phyloP scores from a whole-genome alignment of 2,329 filamentous ascomycete genomes.

The Aureobasidium sp. region DNA sequence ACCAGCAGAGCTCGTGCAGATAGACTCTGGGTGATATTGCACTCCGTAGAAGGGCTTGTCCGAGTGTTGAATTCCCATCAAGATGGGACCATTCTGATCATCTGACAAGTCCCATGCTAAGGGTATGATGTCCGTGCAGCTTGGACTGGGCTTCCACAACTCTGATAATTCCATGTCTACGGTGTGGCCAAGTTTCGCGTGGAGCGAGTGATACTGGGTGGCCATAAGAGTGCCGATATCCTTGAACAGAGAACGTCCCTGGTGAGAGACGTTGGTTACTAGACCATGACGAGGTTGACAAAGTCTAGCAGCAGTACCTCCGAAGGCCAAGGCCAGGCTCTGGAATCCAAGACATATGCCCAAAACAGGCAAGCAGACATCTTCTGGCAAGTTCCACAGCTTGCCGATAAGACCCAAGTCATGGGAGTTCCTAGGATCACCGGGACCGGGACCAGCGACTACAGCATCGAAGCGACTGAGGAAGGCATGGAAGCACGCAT shows the following conservation, averaged over 20 bases:
- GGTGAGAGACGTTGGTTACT: conserved; percentile 60
- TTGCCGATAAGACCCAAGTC: conserved; percentile 78
- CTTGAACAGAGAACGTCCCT: conserved; percentile 57
- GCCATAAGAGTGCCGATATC: conserved; percentile 56
- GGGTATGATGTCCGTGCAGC: conserved; percentile 35
- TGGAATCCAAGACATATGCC: conserved; percentile 90
- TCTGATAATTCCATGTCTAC: conserved; percentile 30
- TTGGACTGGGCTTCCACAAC: conserved; percentile 34
- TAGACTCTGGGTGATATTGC: conserved; percentile 86
- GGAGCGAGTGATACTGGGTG: conserved; percentile 68
- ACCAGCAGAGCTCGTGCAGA: conserved; percentile 67
- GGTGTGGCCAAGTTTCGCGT: conserved; percentile 37
- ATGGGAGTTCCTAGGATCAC: conserved; percentile 61
- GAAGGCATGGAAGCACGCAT: conserved; percentile 39
- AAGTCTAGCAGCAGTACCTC: conserved; percentile 59
- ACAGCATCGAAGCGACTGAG: conserved; percentile 67
- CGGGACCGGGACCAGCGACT: conserved; percentile 85
- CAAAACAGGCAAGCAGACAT: conserved; percentile 64
- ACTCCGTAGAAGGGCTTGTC: conserved; percentile 73
- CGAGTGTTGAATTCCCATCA: conserved; percentile 71
- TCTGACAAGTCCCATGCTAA: conserved; percentile 44
- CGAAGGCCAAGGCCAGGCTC: conserved; percentile 64
- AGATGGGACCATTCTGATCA: conserved; percentile 46
- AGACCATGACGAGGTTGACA: conserved; percentile 75
- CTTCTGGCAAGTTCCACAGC: conserved; percentile 62